Percentiles rank a stretch among this genome's conserved stretches.
These are phyloP conservation scores for Rhizopogon parksii DNA, from an alignment of 1,284 basidiomycete genomes.

Conservation along the genomic window DNA sequence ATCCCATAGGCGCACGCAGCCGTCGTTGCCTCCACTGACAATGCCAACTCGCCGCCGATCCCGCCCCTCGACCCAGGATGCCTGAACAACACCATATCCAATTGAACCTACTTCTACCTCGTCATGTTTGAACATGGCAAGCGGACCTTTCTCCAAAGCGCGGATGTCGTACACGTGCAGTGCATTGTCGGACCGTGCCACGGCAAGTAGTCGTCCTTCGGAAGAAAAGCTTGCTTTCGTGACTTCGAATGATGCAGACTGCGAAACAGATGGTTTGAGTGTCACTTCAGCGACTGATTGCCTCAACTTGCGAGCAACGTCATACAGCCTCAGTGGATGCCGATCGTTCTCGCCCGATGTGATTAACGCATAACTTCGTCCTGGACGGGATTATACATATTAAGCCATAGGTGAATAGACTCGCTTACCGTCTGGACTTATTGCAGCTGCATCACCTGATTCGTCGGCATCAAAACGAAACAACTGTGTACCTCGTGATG, in stretches of 20 bases:
- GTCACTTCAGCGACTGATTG: conserved; percentile 24
- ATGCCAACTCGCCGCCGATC: conserved; percentile 38
- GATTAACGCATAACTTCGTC: conserved; percentile 39
- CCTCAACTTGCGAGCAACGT: conserved; percentile 33
- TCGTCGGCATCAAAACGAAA: conserved; percentile 40
- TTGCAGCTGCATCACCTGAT: conserved; percentile 46
- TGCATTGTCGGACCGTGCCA: conserved; percentile 53
- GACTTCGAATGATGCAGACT: conserved; percentile 12
- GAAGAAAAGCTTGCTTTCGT: conserved; percentile 45
- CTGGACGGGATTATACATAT: conserved; percentile 18
- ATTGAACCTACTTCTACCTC: conserved; percentile 27
- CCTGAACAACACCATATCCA: conserved; percentile 46
- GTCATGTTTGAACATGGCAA: conserved; percentile 44
- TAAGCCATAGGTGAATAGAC: not conserved
- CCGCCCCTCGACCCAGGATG: conserved; percentile 48
- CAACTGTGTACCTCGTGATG: conserved; percentile 17
- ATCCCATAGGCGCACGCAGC: conserved; percentile 64
- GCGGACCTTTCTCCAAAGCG: conserved; percentile 37
- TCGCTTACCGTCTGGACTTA: conserved; percentile 39
- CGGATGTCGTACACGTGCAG: conserved; percentile 59
- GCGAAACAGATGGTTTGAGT: conserved; percentile 21
- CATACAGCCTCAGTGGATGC: conserved; percentile 47
- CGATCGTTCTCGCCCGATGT: conserved; percentile 31
- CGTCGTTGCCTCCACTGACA: conserved; percentile 59
- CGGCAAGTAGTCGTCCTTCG: conserved; percentile 53